Evolutionary conservation across 257 asterid genomes (phyloP).

Genomic region (Schizonepeta tenuifolia): DNA sequence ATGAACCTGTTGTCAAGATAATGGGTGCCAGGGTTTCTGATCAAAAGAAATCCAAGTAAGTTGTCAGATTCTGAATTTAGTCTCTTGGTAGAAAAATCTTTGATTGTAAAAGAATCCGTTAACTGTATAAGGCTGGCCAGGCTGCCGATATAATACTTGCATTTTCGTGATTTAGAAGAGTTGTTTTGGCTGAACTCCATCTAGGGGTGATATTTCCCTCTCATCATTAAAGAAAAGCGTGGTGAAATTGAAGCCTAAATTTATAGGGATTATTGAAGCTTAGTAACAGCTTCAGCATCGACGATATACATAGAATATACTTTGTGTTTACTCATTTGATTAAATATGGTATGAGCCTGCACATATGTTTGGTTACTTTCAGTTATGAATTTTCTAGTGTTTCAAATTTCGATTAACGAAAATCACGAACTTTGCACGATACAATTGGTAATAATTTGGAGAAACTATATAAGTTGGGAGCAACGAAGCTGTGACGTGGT

Average conservation of each 20-base stretch:
- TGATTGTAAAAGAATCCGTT: conserved; percentile 16
- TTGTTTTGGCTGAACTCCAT: conserved; percentile 12
- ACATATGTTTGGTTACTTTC: neutral
- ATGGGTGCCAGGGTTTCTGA: conserved; percentile 44
- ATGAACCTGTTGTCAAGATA: conserved; percentile 39
- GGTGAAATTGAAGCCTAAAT: neutral
- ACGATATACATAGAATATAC: too few species aligned
- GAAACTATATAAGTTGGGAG: neutral
- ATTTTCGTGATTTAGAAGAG: conserved; percentile 19
- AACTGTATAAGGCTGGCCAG: conserved; percentile 17
- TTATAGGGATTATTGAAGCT: neutral
- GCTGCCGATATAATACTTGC: conserved; percentile 8
- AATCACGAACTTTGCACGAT: neutral
- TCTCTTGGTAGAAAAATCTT: conserved; percentile 16
- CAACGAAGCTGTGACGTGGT: too few species aligned
- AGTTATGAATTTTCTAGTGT: neutral
- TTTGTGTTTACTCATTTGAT: neutral
- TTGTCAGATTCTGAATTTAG: neutral
- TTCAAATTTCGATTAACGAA: too few species aligned
- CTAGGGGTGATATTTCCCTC: conserved; percentile 9
- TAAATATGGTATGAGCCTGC: neutral
- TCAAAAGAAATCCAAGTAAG: conserved; percentile 39
- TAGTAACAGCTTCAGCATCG: neutral
- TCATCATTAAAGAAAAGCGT: neutral
- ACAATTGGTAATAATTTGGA: neutral